phyloP scores from a whole-genome alignment of 2,329 filamentous ascomycete species.

The Colletotrichum endophyticum region DNA sequence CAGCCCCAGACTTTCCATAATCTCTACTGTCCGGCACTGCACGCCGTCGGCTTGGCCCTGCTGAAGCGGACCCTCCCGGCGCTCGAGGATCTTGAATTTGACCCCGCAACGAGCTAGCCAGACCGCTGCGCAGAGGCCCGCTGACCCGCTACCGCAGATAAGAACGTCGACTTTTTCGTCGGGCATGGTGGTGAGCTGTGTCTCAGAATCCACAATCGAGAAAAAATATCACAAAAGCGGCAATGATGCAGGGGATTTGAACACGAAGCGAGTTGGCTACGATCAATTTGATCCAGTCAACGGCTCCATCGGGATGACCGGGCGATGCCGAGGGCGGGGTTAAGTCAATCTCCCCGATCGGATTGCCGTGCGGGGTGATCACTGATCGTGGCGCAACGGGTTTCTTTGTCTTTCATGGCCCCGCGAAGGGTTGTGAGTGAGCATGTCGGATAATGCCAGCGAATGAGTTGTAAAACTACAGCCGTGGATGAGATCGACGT shows the following conservation, averaged over 20 bases:
- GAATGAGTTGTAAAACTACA: rapidly evolving
- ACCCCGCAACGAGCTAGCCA: slow-evolving; percentile 47
- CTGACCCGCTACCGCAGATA: slow-evolving; percentile 27
- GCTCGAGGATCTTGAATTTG: slow-evolving; percentile 45
- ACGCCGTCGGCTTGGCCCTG: slow-evolving; percentile 68
- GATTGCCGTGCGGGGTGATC: neutral
- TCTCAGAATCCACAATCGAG: neutral
- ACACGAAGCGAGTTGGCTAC: neutral
- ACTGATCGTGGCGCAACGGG: neutral
- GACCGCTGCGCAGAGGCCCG: slow-evolving; percentile 46
- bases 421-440: neutral
- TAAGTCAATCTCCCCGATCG: neutral
- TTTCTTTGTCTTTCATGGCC: neutral
- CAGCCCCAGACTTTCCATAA: slow-evolving; percentile 65
- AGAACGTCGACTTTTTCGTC: slow-evolving; percentile 14
- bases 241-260: neutral
- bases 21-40: slow-evolving; percentile 65
- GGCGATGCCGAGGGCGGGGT: neutral
- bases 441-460: neutral
- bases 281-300: neutral
- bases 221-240: neutral
- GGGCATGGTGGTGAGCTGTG: slow-evolving; percentile 2
- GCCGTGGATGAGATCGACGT: rapidly evolving
- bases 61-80: neutral
- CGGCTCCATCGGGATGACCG: neutral